Conservation (phyloP, 208 protist species). For the Trypanosoma brucei region DNA sequence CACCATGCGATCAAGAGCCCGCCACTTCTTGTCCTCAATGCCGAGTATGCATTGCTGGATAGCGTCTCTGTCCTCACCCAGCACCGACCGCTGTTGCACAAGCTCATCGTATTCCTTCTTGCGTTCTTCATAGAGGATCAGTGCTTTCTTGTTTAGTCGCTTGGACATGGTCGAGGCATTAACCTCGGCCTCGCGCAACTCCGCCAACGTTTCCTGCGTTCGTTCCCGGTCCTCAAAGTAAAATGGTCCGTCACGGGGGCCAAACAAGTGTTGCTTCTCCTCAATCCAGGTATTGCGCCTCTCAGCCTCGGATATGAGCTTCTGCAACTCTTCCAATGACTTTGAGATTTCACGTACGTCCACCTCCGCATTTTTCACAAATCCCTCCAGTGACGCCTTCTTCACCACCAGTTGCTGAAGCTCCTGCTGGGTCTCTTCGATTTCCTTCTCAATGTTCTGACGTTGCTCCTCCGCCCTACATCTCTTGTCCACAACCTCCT, state of each 20-base stretch:
- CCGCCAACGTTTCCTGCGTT: slow-evolving; percentile 57
- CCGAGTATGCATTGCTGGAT: slow-evolving; percentile 95
- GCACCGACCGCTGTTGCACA: slow-evolving; percentile 88
- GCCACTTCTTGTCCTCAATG: slow-evolving; percentile 98
- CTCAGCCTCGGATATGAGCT: slow-evolving; percentile 53
- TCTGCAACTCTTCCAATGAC: slow-evolving; percentile 44
- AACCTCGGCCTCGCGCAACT: slow-evolving; percentile 74
- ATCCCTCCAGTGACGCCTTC: slow-evolving; percentile 49
- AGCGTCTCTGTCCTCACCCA: slow-evolving; percentile 95
- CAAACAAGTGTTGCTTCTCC: slow-evolving; percentile 41
- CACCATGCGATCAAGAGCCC: slow-evolving; percentile 94
- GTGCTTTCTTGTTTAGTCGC: slow-evolving; percentile 92
- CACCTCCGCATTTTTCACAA: slow-evolving; percentile 76
- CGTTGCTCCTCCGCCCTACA: slow-evolving; percentile 41
- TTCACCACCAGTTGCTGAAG: slow-evolving; percentile 55
- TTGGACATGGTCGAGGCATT: slow-evolving; percentile 66
- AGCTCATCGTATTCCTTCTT: slow-evolving; percentile 97
- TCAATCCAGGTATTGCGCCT: slow-evolving; percentile 55
- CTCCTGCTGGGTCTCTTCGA: slow-evolving; percentile 76
- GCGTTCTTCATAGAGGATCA: slow-evolving; percentile 92
- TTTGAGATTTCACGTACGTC: slow-evolving; percentile 58
- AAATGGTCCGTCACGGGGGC: slow-evolving; percentile 35
- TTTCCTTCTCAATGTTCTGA: slow-evolving; percentile 63
- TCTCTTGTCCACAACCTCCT: slow-evolving; percentile 39
- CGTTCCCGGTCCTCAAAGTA: slow-evolving; percentile 63